phyloP scores from a whole-genome alignment of 768 basidiomycete genomes.

The Daedaleopsis nitida region DNA sequence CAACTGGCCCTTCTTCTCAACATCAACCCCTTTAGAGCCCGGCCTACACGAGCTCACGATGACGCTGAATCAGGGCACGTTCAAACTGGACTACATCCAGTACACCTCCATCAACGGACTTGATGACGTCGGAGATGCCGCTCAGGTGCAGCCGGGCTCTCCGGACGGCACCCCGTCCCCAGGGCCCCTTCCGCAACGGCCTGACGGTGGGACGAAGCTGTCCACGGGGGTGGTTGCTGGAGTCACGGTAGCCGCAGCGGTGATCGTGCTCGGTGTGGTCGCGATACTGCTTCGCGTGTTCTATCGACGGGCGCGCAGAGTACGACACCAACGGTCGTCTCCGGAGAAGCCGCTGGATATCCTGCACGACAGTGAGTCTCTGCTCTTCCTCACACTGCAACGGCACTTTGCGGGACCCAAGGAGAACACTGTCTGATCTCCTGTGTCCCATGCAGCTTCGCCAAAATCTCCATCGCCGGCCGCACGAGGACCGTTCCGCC shows the following conservation, averaged over 20 bases:
- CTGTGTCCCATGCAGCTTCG: background rate
- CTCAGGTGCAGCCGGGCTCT: background rate
- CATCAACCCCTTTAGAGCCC: slow-evolving; percentile 1
- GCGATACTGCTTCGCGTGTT: background rate
- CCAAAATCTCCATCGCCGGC: background rate
- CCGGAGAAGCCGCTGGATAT: slow-evolving; percentile 17
- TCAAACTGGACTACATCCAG: slow-evolving; percentile 18
- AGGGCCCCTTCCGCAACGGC: too few relatives aligned
- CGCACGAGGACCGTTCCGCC: background rate
- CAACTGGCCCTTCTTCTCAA: slow-evolving; percentile 19
- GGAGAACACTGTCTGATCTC: background rate
- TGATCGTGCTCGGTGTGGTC: background rate
- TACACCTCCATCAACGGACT: slow-evolving; percentile 5
- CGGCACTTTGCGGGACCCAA: too few relatives aligned
- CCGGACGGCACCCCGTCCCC: background rate
- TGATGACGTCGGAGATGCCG: slow-evolving; percentile 1
- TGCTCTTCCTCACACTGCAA: too few relatives aligned
- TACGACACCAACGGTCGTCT: slow-evolving; percentile 9
- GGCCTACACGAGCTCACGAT: slow-evolving; percentile 18
- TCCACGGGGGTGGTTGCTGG: slow-evolving; percentile 13
- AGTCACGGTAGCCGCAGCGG: slow-evolving; percentile 4
- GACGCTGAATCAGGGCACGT: slow-evolving; percentile 5
- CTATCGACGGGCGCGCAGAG: background rate
- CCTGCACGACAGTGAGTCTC: slow-evolving; percentile 7
- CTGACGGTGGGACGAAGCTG: background rate